Conservation (phyloP, 129 eudicot species). For the Cynara cardunculus region DNA sequence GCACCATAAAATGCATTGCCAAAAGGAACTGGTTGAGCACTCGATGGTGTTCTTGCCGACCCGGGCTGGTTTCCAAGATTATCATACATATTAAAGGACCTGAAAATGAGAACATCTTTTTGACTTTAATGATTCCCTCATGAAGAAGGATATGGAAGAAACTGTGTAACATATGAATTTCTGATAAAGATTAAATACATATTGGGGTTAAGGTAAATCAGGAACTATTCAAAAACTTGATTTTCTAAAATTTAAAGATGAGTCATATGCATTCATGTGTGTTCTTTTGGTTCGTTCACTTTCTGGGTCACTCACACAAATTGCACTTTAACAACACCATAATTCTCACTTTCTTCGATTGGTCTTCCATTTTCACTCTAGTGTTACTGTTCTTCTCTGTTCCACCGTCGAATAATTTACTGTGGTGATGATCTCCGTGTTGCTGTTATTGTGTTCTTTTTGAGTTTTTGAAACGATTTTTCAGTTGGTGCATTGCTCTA, state of each 20-base stretch:
- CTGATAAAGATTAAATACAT: not conserved
- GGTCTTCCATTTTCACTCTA: not conserved
- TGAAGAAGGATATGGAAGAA: not conserved
- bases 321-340: not conserved
- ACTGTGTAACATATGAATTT: not conserved
- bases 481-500: too few relatives aligned
- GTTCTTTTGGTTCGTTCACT: not conserved
- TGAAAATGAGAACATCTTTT: not conserved
- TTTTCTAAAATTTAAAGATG: not conserved
- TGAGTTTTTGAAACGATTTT: not conserved
- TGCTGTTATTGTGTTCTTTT: too few relatives aligned
- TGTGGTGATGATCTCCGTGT: not conserved
- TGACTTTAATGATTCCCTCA: not conserved
- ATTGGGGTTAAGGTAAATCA: not conserved
- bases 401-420: not conserved
- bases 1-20: conserved; percentile 60
- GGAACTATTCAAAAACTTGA: not conserved
- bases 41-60: conserved; percentile 36
- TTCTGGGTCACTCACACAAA: not conserved
- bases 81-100: conserved; percentile 47
- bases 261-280: not conserved
- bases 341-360: not conserved
- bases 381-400: too few relatives aligned
- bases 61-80: conserved; percentile 48
- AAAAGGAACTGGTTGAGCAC: conserved; percentile 51